Percentiles rank a stretch among this genome's conserved stretches.
phyloP scores from a whole-genome alignment of 164 flowering plant species.

The Platanus orientalis region DNA sequence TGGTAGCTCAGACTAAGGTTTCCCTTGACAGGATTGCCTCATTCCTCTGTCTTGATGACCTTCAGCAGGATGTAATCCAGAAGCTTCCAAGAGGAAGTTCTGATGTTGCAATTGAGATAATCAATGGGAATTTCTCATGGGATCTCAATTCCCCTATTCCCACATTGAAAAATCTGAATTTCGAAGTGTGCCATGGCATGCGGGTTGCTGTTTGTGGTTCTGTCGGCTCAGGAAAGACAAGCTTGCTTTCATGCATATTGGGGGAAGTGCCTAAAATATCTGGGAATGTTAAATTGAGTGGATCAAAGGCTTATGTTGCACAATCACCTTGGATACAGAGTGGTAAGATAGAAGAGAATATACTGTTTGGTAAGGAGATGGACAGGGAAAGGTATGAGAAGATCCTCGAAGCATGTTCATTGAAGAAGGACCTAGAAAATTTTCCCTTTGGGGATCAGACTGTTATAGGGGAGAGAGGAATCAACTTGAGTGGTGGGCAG shows the following conservation, averaged over 20 bases:
- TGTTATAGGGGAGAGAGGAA: constrained; percentile 82
- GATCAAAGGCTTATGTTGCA: constrained; percentile 76
- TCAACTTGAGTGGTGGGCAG: constrained; percentile 92
- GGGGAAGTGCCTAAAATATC: constrained; percentile 71
- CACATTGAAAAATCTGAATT: constrained; percentile 35
- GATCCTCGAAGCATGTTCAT: constrained; percentile 72
- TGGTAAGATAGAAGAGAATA: constrained; percentile 78
- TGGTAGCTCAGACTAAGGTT: constrained; percentile 44
- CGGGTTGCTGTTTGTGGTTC: constrained; percentile 56
- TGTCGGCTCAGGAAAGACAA: constrained; percentile 66
- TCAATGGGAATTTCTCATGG: constrained; percentile 39
- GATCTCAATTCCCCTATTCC: constrained; percentile 22
- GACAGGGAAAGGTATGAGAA: constrained; percentile 58
- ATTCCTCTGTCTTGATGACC: constrained; percentile 42
- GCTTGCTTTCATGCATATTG: constrained; percentile 56
- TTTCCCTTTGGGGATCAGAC: constrained; percentile 81
- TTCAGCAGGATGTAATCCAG: constrained; percentile 28
- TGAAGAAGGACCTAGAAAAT: constrained; percentile 76
- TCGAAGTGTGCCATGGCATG: constrained; percentile 39
- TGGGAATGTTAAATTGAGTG: constrained; percentile 48
- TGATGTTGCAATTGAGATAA: constrained; percentile 35
- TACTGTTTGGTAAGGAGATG: constrained; percentile 82
- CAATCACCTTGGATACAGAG: constrained; percentile 95
- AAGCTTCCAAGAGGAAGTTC: constrained; percentile 27
- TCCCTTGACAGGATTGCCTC: constrained; percentile 48